Evolutionary conservation across 495 filamentous ascomycete genomes (phyloP).

Genomic region (Beverwykella pulmonaria): DNA sequence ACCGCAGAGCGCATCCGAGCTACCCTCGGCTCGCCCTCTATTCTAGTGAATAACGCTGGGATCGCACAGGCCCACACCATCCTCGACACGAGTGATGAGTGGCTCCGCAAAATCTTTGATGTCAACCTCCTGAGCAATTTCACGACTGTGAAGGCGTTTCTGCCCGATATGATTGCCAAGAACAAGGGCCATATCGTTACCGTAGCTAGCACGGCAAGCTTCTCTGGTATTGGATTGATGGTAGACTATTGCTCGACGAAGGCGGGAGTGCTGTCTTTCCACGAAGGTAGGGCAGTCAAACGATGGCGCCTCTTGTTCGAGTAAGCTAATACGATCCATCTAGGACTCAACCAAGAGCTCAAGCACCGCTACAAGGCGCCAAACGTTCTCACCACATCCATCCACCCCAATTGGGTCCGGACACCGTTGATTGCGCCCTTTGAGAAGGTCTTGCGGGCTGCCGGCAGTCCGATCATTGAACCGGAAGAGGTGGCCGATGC

Average conservation of each 20-base stretch:
- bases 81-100: constrained; percentile 52
- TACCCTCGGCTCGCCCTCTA: constrained; percentile 54
- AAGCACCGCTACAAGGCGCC: constrained; percentile 39
- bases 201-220: constrained; percentile 59
- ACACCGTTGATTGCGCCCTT: constrained; percentile 38
- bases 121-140: constrained; percentile 64
- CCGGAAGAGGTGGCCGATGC: constrained; percentile 27
- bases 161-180: constrained; percentile 60
- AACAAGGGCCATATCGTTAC: constrained; percentile 66
- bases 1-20: constrained; percentile 44
- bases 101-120: constrained; percentile 57
- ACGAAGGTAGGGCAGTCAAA: constrained; percentile 49
- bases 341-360: constrained; percentile 42
- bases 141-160: constrained; percentile 59
- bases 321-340: background rate
- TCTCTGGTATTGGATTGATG: constrained; percentile 53
- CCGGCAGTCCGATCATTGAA: constrained; percentile 9
- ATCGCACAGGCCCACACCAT: constrained; percentile 57
- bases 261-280: constrained; percentile 59
- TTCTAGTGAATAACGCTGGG: constrained; percentile 68
- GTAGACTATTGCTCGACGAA: constrained; percentile 61
- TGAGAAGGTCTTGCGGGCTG: constrained; percentile 23
- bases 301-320: background rate
- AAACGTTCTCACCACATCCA: constrained; percentile 41
- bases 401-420: constrained; percentile 45